Base-by-base conservation (phyloP, 2,329 filamentous ascomycete species). In the Verticillium alfalfae region DNA sequence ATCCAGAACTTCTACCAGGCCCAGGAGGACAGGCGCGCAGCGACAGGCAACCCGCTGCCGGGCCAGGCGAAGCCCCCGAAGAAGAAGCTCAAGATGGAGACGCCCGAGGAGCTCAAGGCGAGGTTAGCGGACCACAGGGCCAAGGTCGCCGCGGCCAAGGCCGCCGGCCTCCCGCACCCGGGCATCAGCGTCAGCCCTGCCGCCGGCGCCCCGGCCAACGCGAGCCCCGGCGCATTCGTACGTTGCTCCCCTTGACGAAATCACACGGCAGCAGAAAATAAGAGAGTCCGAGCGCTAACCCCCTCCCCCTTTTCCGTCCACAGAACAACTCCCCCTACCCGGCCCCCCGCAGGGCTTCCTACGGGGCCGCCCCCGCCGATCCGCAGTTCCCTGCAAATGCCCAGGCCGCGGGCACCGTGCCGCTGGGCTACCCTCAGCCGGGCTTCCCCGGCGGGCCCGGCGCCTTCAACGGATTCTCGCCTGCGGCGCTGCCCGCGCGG, bases 1-100 rank as follows among this genome's bases (percentile, higher is more conserved):
- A 87, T 93, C 66, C 86, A 91, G 68, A 89, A 90, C 75, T 97
- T 89, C 76, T 94, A 96, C 75, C 88, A 92, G 72, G 88, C 88
- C 34, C 91, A 96, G 75, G 89, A 90, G 62, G 92, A 96, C 69
- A 86, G 93, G 63, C 88, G 91, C 67, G 88, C 89, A 57, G 84
- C 87, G 9, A 96, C 93, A 1, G 94, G 93, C 39, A 97, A 97
- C 71, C 91, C 91, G 2, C 85, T 89, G 18, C 86, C 91, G 0
- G 89, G 90, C 2, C 80, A 83, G 63, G 75, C 78, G 41, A 89
- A 92, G 73, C 87, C 87, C 64, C 85, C 88, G 1, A 86, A 81
- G 10, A 89, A 89, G 77, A 89, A 89, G 77, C 78, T 88, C 67
- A 87, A 91, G 79, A 79, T 92, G 6, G 92, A 97, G 78, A 84